A percentile compares a stretch with the other conserved stretches of the same genome.
phyloP scores from a whole-genome alignment of 768 basidiomycete genomes.

The Suillus clintonianus region DNA sequence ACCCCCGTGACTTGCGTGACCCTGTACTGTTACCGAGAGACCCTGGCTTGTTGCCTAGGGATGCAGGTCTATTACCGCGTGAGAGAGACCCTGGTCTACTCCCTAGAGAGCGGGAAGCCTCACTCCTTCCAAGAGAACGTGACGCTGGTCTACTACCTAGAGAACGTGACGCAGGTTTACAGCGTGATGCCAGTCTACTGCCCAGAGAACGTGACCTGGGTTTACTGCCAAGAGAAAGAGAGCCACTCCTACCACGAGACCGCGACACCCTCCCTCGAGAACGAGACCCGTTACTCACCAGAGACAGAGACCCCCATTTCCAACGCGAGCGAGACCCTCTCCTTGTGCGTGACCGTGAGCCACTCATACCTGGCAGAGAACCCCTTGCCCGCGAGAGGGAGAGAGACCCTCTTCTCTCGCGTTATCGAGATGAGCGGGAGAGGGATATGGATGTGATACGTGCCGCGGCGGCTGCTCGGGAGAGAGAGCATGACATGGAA shows the following conservation, averaged over 20 bases:
- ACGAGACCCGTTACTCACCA: not conserved
- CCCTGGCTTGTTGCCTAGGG: not conserved
- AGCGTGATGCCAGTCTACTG: not conserved
- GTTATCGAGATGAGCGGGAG: conserved; percentile 2
- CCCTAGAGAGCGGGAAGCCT: not conserved
- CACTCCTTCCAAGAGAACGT: not conserved
- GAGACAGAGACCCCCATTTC: conserved; percentile 2
- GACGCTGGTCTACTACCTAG: not conserved
- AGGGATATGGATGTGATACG: conserved; percentile 3
- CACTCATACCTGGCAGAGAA: not conserved
- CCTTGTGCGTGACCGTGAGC: not conserved
- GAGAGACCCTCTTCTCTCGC: not conserved
- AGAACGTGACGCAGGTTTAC: not conserved
- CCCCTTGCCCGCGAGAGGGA: not conserved
- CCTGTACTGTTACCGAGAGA: not conserved
- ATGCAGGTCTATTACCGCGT: not conserved
- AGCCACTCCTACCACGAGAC: not conserved
- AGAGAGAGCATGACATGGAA: not conserved
- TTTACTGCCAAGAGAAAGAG: not conserved
- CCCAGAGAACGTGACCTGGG: not conserved
- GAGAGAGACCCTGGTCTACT: not conserved
- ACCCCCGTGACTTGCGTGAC: not conserved
- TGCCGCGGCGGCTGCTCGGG: not conserved
- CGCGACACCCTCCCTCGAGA: not conserved
- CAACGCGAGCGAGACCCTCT: not conserved